Evolutionary conservation across 352 stramenopile species (phyloP).

Genomic region (Phytopythium montanum): DNA sequence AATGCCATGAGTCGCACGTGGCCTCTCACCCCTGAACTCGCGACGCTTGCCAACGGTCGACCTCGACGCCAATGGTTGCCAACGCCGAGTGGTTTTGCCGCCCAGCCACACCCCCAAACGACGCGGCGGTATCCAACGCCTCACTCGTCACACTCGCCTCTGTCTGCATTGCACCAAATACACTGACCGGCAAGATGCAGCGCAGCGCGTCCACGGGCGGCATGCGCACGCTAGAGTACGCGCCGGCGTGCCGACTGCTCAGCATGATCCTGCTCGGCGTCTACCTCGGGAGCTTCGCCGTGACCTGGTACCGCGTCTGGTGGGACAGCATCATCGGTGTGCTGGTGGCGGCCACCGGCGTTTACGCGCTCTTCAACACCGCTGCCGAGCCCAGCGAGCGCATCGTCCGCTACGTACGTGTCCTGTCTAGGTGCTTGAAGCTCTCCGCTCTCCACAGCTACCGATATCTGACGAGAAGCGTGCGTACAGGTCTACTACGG

Average conservation of each 20-base stretch:
- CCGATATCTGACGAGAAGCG: not conserved
- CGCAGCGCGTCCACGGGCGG: constrained; percentile 5
- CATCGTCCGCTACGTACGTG: constrained; percentile 24
- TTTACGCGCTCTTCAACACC: constrained; percentile 48
- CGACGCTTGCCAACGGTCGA: not conserved
- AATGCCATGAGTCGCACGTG: not conserved
- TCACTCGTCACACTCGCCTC: not conserved
- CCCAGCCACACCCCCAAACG: not conserved
- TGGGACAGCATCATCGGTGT: constrained; percentile 74
- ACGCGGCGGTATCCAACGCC: not conserved
- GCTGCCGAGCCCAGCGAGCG: constrained; percentile 37
- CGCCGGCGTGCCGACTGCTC: constrained; percentile 55
- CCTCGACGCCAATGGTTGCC: not conserved
- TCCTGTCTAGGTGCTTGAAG: not conserved
- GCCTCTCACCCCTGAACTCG: not conserved
- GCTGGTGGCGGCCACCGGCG: constrained; percentile 39
- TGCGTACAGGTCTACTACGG: constrained; percentile 53
- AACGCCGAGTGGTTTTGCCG: not conserved
- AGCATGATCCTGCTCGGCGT: constrained; percentile 43
- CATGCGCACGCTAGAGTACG: constrained; percentile 66
- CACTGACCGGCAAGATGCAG: not conserved
- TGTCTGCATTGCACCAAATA: not conserved
- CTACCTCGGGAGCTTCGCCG: constrained; percentile 57
- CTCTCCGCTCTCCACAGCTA: not conserved
- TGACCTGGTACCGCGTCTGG: constrained; percentile 82